Conservation (phyloP, 805 yeast species). For the Barnettozyma californica region DNA sequence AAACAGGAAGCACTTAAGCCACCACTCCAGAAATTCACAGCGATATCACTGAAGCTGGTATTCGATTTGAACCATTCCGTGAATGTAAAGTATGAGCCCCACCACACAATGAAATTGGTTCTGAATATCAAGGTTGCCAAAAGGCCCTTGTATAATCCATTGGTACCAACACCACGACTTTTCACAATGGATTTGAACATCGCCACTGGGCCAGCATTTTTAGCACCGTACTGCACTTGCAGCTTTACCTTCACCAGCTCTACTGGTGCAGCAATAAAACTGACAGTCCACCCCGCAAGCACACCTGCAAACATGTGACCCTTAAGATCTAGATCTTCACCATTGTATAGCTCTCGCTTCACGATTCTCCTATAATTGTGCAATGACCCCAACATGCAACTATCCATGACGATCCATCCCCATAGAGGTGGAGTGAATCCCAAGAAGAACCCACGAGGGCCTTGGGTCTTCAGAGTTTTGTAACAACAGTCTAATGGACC, state of each 20-base stretch:
- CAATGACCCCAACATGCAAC: slow-evolving; percentile 82
- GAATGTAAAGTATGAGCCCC: slow-evolving; percentile 87
- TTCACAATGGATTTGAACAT: slow-evolving; percentile 55
- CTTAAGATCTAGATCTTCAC: slow-evolving; percentile 58
- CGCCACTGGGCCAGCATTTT: slow-evolving; percentile 70
- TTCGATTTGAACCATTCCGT: slow-evolving; percentile 62
- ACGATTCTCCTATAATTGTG: slow-evolving; percentile 69
- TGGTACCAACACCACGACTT: slow-evolving; percentile 48
- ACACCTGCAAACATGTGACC: slow-evolving; percentile 81
- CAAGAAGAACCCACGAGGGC: slow-evolving; percentile 72
- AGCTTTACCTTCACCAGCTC: slow-evolving; percentile 85
- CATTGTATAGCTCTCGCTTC: slow-evolving; percentile 55
- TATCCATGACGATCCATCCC: slow-evolving; percentile 94
- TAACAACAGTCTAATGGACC: slow-evolving; percentile 80
- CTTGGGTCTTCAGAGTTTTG: slow-evolving; percentile 71
- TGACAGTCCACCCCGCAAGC: slow-evolving; percentile 81
- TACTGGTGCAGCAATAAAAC: slow-evolving; percentile 93
- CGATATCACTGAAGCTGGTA: slow-evolving; percentile 60
- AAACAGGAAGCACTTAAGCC: slow-evolving; percentile 82
- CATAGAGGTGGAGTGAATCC: slow-evolving; percentile 91
- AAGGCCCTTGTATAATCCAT: slow-evolving; percentile 77
- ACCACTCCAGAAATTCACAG: slow-evolving; percentile 88
- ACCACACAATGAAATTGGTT: slow-evolving; percentile 83
- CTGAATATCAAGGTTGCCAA: slow-evolving; percentile 84
- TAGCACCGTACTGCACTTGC: slow-evolving; percentile 85